Base-by-base conservation (phyloP, 2,329 filamentous ascomycete genomes). In the Sclerotinia sclerotiorum region DNA sequence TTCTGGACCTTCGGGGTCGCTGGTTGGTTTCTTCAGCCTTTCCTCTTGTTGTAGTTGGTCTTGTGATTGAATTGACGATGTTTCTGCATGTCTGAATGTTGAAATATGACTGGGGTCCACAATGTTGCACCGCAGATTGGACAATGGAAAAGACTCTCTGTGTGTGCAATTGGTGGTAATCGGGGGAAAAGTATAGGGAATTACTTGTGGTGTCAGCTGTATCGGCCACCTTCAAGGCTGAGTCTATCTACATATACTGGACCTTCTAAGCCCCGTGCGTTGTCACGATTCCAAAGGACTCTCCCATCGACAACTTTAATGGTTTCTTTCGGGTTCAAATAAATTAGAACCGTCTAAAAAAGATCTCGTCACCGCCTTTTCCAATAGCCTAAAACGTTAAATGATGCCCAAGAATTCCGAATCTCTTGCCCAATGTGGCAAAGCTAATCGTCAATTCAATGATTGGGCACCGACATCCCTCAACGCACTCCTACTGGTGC, bases 401-500 rank as follows among this genome's bases (percentile, higher is more conserved):
- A 63, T 67, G 67, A 42, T 68, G 67, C 67, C 67, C 67, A 71
- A 70, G 52, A 44, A 68, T 46, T 52, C 68, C 61, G 60, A 65
- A 55, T 46, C 42, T 68, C 62, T 70, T 69, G 54, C 68, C 68
- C 68, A 58, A 67, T 67, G 65, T 68, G 65, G 70, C 66, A 70
- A 70, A 55, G 46, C 46, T 67, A n/a, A 54, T 64, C 66, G 46
- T 58, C 42, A 64, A 55, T 58, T 51, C 44, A 57, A 49, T 68
- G 60, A 70, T 72, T 71, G 65, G 70, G 61, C 61, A 67, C 65
- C 65, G 58, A 68, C 44, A 68, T 44, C 35, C 54, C 64, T 46
- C 51, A 69, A 32, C 42, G 58, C 67, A 27, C 63, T 71, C 63
- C 51, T 57, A 71, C 67, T 55, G 62, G 65, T 71, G 72, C 72